Conservation (phyloP, 1,139 yeast species). For the Sugiyamaella japonica region DNA sequence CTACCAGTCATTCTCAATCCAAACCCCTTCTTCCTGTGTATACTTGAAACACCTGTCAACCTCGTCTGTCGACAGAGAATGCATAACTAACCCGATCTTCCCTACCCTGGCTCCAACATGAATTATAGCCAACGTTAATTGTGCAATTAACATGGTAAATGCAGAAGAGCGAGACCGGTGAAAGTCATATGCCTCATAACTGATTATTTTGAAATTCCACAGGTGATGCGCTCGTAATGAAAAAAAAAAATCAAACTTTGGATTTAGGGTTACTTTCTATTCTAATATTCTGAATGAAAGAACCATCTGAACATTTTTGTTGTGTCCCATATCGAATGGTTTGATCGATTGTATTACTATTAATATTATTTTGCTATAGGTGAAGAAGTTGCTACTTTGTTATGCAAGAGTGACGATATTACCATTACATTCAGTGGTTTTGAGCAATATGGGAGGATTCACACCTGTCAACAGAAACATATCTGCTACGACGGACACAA, state of each 20-base stretch:
- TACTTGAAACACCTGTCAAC: too few species aligned
- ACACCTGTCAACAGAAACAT: slow-evolving; percentile 21
- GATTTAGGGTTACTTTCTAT: slow-evolving; percentile 4
- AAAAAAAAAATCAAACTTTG: slow-evolving; percentile 2
- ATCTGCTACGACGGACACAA: background rate
- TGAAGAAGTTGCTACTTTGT: background rate
- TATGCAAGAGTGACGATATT: background rate
- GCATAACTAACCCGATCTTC: background rate
- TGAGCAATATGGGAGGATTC: slow-evolving; percentile 25
- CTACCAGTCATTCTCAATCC: background rate
- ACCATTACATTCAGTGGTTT: background rate
- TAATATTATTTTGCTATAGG: background rate
- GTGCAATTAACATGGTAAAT: slow-evolving; percentile 1
- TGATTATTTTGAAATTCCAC: background rate
- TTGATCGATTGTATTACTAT: background rate
- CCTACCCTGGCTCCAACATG: slow-evolving; percentile 14
- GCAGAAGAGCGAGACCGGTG: background rate
- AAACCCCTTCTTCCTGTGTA: too few species aligned
- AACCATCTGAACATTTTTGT: background rate
- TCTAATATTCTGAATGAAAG: background rate
- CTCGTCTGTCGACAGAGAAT: background rate
- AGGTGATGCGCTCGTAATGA: background rate
- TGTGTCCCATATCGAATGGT: background rate
- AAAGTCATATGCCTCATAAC: background rate
- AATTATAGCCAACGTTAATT: background rate